Evolutionary conservation across 2,329 filamentous ascomycete genomes (phyloP).

Genomic region (Colletotrichum acutatum): DNA sequence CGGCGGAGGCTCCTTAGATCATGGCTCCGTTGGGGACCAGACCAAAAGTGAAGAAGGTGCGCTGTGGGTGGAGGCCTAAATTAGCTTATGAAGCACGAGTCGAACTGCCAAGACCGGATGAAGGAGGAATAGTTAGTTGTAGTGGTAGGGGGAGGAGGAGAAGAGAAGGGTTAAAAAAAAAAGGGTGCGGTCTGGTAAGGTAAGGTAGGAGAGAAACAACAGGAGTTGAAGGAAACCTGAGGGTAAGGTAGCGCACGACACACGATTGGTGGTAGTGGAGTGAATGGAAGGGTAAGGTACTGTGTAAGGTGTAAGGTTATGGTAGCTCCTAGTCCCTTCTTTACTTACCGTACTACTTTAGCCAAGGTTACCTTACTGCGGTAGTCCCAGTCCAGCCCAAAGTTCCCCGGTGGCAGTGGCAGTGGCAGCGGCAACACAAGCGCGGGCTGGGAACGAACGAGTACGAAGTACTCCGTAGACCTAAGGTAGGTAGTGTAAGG

Average conservation of each 20-base stretch:
- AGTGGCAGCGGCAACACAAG: conserved; percentile 5
- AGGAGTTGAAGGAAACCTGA: conserved; percentile 4
- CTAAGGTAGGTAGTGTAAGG: no score
- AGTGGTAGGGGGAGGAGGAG: background rate
- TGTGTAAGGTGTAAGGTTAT: background rate
- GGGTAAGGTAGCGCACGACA: conserved; percentile 6
- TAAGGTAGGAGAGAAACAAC: conserved; percentile 6
- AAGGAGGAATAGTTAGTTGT: background rate
- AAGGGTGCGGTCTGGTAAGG: background rate
- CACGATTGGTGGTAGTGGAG: conserved; percentile 17
- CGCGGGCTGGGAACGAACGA: background rate
- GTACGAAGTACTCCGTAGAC: background rate
- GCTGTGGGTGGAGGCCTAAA: conserved; percentile 20
- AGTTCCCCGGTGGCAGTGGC: background rate
- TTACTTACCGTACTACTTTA: background rate
- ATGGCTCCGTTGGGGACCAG: conserved; percentile 35
- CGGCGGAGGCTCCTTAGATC: conserved; percentile 34
- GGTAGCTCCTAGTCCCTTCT: background rate
- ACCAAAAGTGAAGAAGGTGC: conserved; percentile 17
- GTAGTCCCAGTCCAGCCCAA: conserved; percentile 3
- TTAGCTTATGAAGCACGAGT: conserved; percentile 32
- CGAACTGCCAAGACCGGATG: conserved; percentile 29
- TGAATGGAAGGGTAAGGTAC: conserved; percentile 7
- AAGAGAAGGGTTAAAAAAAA: background rate
- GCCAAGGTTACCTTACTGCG: background rate